Conservation (phyloP, 164 flowering plant genomes). For the Chimonanthus praecox region DNA sequence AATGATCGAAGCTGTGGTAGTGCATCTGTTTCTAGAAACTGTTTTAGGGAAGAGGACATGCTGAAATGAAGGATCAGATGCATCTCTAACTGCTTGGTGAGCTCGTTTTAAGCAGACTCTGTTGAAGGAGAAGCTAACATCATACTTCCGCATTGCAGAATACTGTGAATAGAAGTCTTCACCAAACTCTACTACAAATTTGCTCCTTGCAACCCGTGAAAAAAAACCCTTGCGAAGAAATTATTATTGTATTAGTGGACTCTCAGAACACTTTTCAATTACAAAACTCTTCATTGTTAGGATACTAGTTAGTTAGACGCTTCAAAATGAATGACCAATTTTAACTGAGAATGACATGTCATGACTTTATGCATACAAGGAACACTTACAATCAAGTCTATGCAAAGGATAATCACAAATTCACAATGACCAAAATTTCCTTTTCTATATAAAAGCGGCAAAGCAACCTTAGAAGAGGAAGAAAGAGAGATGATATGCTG, state of each 20-base stretch:
- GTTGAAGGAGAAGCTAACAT: slow-evolving; percentile 46
- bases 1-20: neutral
- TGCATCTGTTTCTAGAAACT: neutral
- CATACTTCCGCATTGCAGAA: slow-evolving; percentile 18
- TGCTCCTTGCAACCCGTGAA: slow-evolving; percentile 22
- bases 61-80: slow-evolving; percentile 19
- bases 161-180: slow-evolving; percentile 31
- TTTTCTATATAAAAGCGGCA: too few species aligned
- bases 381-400: too few species aligned
- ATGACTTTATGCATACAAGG: neutral
- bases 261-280: neutral
- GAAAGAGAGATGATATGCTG: too few species aligned
- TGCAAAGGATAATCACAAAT: too few species aligned
- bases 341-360: neutral
- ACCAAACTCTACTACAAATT: slow-evolving; percentile 32
- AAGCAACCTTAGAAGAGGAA: too few species aligned
- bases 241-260: neutral
- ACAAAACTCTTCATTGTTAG: neutral
- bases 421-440: neutral
- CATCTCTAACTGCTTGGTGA: slow-evolving; percentile 38
- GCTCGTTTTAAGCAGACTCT: slow-evolving; percentile 39
- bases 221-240: slow-evolving; percentile 26
- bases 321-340: too few species aligned
- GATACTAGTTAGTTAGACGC: neutral
- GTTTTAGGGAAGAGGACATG: slow-evolving; percentile 25